phyloP scores from a whole-genome alignment of 805 yeast genomes.

The Metschnikowia henanensis region DNA sequence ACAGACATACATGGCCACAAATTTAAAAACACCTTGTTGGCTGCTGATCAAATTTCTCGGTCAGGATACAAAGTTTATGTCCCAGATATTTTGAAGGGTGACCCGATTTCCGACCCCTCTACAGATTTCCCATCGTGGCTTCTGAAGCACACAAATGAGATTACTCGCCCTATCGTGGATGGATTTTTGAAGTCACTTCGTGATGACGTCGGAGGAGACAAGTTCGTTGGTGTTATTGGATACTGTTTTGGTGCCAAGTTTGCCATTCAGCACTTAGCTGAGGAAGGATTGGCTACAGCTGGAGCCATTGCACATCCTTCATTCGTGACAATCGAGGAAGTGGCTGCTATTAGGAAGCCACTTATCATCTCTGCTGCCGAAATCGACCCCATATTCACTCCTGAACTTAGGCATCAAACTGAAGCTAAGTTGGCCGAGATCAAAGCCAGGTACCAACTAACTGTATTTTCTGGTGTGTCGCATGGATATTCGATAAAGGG shows the following conservation, averaged over 20 bases:
- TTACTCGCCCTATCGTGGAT: slow-evolving; percentile 48
- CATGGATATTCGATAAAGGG: slow-evolving; percentile 89
- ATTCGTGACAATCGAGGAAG: slow-evolving; percentile 62
- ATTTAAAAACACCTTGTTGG: slow-evolving; percentile 54
- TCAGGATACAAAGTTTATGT: slow-evolving; percentile 63
- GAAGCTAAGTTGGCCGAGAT: slow-evolving; percentile 52
- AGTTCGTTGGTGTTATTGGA: slow-evolving; percentile 60
- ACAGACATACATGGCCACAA: slow-evolving; percentile 72
- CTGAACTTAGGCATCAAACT: slow-evolving; percentile 61
- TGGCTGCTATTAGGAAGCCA: slow-evolving; percentile 60
- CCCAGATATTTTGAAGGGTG: slow-evolving; percentile 73
- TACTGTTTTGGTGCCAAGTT: slow-evolving; percentile 85
- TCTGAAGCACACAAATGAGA: slow-evolving; percentile 48
- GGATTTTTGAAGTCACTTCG: slow-evolving; percentile 47
- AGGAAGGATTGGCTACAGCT: slow-evolving; percentile 47
- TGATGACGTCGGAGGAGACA: slow-evolving; percentile 40
- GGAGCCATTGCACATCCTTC: slow-evolving; percentile 89
- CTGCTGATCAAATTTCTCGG: slow-evolving; percentile 66
- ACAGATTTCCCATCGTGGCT: slow-evolving; percentile 47
- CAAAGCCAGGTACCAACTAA: slow-evolving; percentile 57
- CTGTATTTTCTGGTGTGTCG: slow-evolving; percentile 57
- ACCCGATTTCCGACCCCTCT: slow-evolving; percentile 24
- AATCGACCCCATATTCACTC: slow-evolving; percentile 59
- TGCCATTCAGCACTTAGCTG: slow-evolving; percentile 51
- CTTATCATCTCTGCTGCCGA: slow-evolving; percentile 75